Evolutionary conservation across 2,329 filamentous ascomycete genomes (phyloP), one percentile per base, ranked within the genome.

Genomic region (Tolypocladium endophyticum): DNA sequence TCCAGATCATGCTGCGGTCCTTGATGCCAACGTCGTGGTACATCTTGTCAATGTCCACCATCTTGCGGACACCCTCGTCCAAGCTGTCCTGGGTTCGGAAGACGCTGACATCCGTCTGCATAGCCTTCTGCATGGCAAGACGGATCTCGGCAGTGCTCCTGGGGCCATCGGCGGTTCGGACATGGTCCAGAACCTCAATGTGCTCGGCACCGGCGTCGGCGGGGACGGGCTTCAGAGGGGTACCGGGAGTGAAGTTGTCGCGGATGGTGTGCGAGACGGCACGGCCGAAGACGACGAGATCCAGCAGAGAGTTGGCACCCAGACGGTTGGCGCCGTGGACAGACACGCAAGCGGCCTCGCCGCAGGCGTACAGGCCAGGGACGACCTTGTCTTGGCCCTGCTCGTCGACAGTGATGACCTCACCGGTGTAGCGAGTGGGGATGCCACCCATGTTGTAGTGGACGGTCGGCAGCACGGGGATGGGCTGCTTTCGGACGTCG

Each of bases 401-500:
- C 72, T 89, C 87, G 68, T 97, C 91, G 58, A 96, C 81, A 23
- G 91, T 95, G 67, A 99, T 78, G 62, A 97, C 94, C 79, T 99
- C 92, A 76, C 94, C 93, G 63, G 91, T 97, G 83, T 96, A 97
- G 72, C 90, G 91, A 67, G 94, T 97, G 58, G 93, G 93, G 68
- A 99, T 97, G 83, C 94, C 93, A 77, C 93, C 93, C 94, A 97
- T 99, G 84, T 97, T 97, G 85, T 99, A 99, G 83, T 99, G 92
- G 67, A 97, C 93, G 53, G 93, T 97, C 61, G 93, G 93, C 64
- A 97, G 83, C 66, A 97, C 93, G 63, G 93, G 93, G 68, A 97
- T 97, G 65, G 93, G 93, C 79, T 97, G 90, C 82, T 96, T 97
- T 72, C 87, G 88, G 67, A 99, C 93, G 75, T 99, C 94, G 69